Base-by-base conservation (phyloP, 2,329 filamentous ascomycete genomes). In the Botrytis fabae region DNA sequence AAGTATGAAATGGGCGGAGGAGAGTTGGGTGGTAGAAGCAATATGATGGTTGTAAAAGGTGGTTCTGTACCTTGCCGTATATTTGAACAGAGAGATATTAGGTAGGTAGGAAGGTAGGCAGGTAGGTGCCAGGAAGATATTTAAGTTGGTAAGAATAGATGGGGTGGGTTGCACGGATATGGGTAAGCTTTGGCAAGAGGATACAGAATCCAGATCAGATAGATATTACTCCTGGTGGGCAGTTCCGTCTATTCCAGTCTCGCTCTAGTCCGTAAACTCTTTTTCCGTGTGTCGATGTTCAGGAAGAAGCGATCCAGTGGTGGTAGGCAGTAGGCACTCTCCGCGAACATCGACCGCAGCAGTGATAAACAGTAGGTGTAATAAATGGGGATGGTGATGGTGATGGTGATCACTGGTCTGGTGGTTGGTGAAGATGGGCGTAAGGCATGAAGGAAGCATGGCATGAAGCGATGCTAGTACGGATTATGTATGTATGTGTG, bases 81-180 rank as follows among this genome's bases (percentile, higher is more conserved):
- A 57, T 57, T 62, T 62, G 25, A 6, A n/a, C 28, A n/a, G 64
- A 51, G 44, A 51, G 12, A 35, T 44, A 44, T n/a, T 25, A 22
- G 46, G 4, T n/a, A 54, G 46, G 38, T 28, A 32, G 32, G 32
- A 32, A 28, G 40, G 25, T 9, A 62, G 12, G 22, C 42, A 63
- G 40, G n/a, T 28, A 60, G 40, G n/a, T 28, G 35, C 57, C 14
- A 35, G 32, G 32, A 60, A 35, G 59, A 61, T 38, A 61, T 38
- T 38, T 40, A n/a, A 57, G 51, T 28, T 32, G 59, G 38, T 62
- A 62, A 62, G 60, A 62, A 62, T 42, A 62, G 60, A 62, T 62
- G 51, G 51, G 51, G 51, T 57, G 51, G n/a, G 51, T 57, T 57
- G 60, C 60, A 62, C 60, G 60, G 38, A 62, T 42, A 62, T 40